phyloP scores from a whole-genome alignment of 495 filamentous ascomycete genomes.

The Delitschia confertaspora region DNA sequence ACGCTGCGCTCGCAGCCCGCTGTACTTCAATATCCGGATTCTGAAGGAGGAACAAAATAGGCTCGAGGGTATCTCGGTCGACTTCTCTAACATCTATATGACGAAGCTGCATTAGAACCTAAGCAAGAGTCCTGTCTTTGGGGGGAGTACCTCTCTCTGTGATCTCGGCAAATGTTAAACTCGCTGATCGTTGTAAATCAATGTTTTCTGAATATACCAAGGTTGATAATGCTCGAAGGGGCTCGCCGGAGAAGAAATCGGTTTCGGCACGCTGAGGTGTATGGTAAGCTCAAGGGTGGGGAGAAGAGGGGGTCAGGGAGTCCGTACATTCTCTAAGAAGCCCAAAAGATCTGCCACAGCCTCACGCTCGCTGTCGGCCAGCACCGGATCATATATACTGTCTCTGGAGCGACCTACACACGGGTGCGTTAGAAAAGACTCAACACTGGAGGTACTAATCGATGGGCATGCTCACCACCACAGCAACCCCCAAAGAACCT shows the following conservation, averaged over 20 bases:
- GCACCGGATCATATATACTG: slow-evolving; percentile 86
- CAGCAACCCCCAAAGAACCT: slow-evolving; percentile 28
- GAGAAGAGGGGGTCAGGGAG: slow-evolving; percentile 1
- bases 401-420: slow-evolving; percentile 71
- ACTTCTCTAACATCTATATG: slow-evolving; percentile 86
- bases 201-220: slow-evolving; percentile 98
- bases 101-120: slow-evolving; percentile 10
- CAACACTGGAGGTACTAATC: not conserved
- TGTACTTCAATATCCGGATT: slow-evolving; percentile 96
- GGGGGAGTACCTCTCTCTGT: slow-evolving; percentile 75
- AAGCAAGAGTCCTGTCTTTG: not conserved
- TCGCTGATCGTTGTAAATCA: slow-evolving; percentile 93
- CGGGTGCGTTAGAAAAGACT: slow-evolving; percentile 7
- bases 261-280: slow-evolving; percentile 72
- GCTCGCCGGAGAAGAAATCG: slow-evolving; percentile 96
- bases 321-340: slow-evolving; percentile 85
- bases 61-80: slow-evolving; percentile 86
- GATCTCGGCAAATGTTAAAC: slow-evolving; percentile 97
- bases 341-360: slow-evolving; percentile 91
- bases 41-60: slow-evolving; percentile 89
- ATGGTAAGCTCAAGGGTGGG: slow-evolving; percentile 8
- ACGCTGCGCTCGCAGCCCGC: slow-evolving; percentile 87
- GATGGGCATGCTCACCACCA: slow-evolving; percentile 23
- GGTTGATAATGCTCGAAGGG: slow-evolving; percentile 87
- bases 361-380: slow-evolving; percentile 94